Base-by-base conservation (phyloP, 371 early-diverging fungal genomes). In the Mucor irregularis region DNA sequence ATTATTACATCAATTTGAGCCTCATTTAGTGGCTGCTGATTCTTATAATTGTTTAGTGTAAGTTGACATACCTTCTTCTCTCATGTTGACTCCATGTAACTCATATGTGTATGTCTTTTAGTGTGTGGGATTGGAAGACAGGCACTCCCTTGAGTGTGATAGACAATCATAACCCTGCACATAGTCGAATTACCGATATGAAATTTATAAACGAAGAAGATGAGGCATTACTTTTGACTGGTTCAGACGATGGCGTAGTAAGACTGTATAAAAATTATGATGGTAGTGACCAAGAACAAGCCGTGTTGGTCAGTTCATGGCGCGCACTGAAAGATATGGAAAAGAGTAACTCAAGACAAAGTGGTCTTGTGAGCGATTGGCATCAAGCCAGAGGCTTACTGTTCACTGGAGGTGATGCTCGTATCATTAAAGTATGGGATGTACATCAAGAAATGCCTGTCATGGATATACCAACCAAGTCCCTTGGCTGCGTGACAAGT, bases 151-250 rank as follows among this genome's bases (percentile, higher is more conserved):
- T 90, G 10, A 88, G 87, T 66, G 74, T 82, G 5, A 84, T 92
- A 68, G 71, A 82, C 42, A 88, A 89, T 56, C 70, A 76, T 21
- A 89, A 90, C 51, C 88, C 90, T 29, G 29, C 66, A 16, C 80
- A 85, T 21, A 88, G 86, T 61, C 71, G 78, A 48, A 86, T 95
- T 38, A 84, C 92, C 0, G 84, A 85, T 48, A 56, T 96, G 64
- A 86, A 90, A 43, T 86, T 95, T 54, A 83, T 97, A 19, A 97
- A 98, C 66, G 95, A 96, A 66, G 90, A 93, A 38, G 94, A 94
- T 58, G 78, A 85, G 25, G 86, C 91, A 9, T 66, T 94, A 68
- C 73, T 97, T 46, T 62, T 92, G 42, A 88, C 87, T 5, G 96
- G 87, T 11, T 87, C 91, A 60, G 90, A 89, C 70, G 93, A 93